These are phyloP conservation scores for Kalmusia sp. DNA, from an alignment of 2,329 filamentous ascomycete species.

Conservation along the genomic window DNA sequence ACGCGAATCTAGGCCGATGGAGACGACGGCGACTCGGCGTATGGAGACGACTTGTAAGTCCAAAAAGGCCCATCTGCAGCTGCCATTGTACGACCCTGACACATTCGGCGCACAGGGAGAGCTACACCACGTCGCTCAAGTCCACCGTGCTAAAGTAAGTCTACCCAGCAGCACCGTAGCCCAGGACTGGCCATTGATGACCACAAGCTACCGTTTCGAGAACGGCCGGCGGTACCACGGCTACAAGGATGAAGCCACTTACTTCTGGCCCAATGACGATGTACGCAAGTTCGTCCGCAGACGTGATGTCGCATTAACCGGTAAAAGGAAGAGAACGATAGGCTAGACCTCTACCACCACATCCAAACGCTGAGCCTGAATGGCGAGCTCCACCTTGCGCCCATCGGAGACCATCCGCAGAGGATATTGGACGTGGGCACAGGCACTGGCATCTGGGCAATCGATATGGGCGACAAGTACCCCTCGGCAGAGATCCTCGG, in stretches of 20 bases:
- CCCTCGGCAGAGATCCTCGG: slow-evolving; percentile 43
- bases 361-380: slow-evolving; percentile 26
- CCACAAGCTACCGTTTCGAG: slow-evolving; percentile 28
- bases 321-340: slow-evolving; percentile 30
- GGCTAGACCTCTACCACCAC: slow-evolving; percentile 35
- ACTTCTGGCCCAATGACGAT: slow-evolving; percentile 36
- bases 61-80: background rate
- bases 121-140: slow-evolving; percentile 32
- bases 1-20: background rate
- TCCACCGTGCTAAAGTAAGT: slow-evolving; percentile 28
- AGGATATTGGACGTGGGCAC: slow-evolving; percentile 29
- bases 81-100: background rate
- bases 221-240: slow-evolving; percentile 34
- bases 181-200: background rate
- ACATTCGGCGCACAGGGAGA: slow-evolving; percentile 19
- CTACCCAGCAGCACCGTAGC: background rate
- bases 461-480: slow-evolving; percentile 37
- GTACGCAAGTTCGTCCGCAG: slow-evolving; percentile 9
- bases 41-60: slow-evolving; percentile 29
- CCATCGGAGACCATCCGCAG: slow-evolving; percentile 27
- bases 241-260: slow-evolving; percentile 27
- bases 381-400: slow-evolving; percentile 31
- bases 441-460: slow-evolving; percentile 34
- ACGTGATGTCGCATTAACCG: background rate
- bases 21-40: slow-evolving; percentile 24